These are phyloP conservation scores for Colletotrichum orbiculare DNA, from an alignment of 2,329 filamentous ascomycete species.

Conservation along the genomic window DNA sequence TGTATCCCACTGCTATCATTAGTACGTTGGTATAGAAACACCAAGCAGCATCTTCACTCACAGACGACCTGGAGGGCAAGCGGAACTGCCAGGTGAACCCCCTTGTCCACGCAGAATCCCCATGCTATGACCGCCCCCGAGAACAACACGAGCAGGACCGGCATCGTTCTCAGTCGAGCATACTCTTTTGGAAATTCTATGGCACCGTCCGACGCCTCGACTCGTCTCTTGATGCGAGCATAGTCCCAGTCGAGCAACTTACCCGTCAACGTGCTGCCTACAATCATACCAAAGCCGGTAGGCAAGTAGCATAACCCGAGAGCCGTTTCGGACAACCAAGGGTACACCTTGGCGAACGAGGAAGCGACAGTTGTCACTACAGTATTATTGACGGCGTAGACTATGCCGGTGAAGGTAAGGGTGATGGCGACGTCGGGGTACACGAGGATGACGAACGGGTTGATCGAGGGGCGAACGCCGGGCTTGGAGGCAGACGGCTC, in stretches of 20 bases:
- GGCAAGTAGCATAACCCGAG: slow-evolving; percentile 47
- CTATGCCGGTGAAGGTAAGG: slow-evolving; percentile 45
- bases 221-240: slow-evolving; percentile 37
- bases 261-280: slow-evolving; percentile 43
- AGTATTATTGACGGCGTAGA: slow-evolving; percentile 49
- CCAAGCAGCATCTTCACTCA: slow-evolving; percentile 29
- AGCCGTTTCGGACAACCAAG: slow-evolving; percentile 43
- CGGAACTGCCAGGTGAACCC: slow-evolving; percentile 40
- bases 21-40: neutral
- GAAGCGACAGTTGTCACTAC: slow-evolving; percentile 49
- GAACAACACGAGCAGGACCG: slow-evolving; percentile 40
- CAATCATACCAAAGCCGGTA: slow-evolving; percentile 45
- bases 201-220: slow-evolving; percentile 3
- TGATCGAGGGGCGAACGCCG: slow-evolving; percentile 29
- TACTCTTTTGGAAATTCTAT: slow-evolving; percentile 43
- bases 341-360: slow-evolving; percentile 41
- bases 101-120: slow-evolving; percentile 43
- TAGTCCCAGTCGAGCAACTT: slow-evolving; percentile 46
- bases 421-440: slow-evolving; percentile 45
- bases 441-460: slow-evolving; percentile 46
- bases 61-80: slow-evolving; percentile 41
- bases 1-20: slow-evolving; percentile 41
- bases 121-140: slow-evolving; percentile 41
- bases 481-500: slow-evolving; percentile 9
- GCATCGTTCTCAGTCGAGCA: slow-evolving; percentile 42